These are phyloP conservation scores for Hordeum marinum DNA, from an alignment of 176 grass and related monocot species.

Conservation along the genomic window DNA sequence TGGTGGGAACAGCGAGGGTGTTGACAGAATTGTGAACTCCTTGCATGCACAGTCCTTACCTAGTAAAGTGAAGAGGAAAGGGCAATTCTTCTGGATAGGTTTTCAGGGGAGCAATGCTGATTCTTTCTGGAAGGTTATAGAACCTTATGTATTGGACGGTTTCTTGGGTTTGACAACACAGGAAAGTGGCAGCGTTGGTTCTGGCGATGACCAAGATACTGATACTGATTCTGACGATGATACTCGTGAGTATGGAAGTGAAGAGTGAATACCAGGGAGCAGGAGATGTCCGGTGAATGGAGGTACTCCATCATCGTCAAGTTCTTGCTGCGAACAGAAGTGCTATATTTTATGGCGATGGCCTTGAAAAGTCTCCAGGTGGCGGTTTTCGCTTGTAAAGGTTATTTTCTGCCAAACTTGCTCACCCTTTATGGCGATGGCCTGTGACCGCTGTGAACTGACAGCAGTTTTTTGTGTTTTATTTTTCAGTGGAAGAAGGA, in stretches of 20 bases:
- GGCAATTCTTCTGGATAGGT: constrained; percentile 77
- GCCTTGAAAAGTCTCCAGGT: not conserved
- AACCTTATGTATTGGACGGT: constrained; percentile 63
- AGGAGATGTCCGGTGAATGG: not conserved
- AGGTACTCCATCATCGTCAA: not conserved
- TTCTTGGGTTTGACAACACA: constrained; percentile 10
- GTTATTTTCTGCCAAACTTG: not conserved
- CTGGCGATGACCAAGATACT: constrained; percentile 8
- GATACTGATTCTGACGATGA: constrained; percentile 42
- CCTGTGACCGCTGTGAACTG: not conserved
- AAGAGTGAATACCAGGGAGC: not conserved
- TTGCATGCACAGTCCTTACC: constrained; percentile 47
- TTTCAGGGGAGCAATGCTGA: constrained; percentile 71
- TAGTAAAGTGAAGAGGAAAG: constrained; percentile 87
- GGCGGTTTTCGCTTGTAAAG: not conserved
- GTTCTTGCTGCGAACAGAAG: not conserved
- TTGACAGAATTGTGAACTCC: constrained; percentile 68
- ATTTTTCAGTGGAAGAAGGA: not conserved
- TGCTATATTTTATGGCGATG: not conserved
- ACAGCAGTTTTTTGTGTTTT: not conserved
- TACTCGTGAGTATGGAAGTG: not conserved
- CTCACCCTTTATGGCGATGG: not conserved
- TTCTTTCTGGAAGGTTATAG: constrained; percentile 61
- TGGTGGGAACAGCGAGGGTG: constrained; percentile 49
- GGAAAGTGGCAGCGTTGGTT: not conserved